Percentiles rank a stretch among this genome's conserved stretches.
phyloP scores from a whole-genome alignment of 1,284 basidiomycete species.

The Apiotrichum veenhuisii region DNA sequence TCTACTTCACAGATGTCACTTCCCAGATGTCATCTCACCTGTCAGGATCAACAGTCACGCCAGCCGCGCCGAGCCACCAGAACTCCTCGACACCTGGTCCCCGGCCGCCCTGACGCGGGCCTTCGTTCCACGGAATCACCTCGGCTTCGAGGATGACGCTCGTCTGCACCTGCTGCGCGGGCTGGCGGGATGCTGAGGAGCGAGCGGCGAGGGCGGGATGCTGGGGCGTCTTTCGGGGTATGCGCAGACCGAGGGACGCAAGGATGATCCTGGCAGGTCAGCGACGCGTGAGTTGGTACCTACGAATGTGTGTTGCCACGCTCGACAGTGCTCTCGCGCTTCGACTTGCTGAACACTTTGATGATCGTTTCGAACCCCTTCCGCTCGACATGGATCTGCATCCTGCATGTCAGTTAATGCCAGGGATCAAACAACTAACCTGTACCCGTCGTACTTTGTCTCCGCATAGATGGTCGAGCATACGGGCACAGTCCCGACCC shows the following conservation, averaged over 20 bases:
- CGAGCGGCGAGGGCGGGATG: conserved; percentile 20
- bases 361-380: conserved; percentile 54
- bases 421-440: conserved; percentile 47
- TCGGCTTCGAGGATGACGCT: conserved; percentile 77
- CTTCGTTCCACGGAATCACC: conserved; percentile 73
- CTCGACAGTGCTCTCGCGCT: conserved; percentile 70
- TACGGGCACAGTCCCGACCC: neutral
- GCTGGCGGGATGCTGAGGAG: neutral
- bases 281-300: conserved; percentile 32
- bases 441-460: conserved; percentile 85
- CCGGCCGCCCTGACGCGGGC: conserved; percentile 32
- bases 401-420: conserved; percentile 35
- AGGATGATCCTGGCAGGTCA: conserved; percentile 57
- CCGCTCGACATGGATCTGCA: conserved; percentile 73
- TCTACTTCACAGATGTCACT: no score
- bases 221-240: neutral
- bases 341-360: conserved; percentile 78
- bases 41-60: conserved; percentile 20
- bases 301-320: conserved; percentile 64
- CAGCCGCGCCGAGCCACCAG: conserved; percentile 44
- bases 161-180: neutral
- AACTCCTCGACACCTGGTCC: conserved; percentile 53
- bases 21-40: neutral
- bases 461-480: conserved; percentile 65
- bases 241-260: conserved; percentile 58